Percentiles rank a stretch among this genome's conserved stretches.
These are phyloP conservation scores for Onygena corvina DNA, from an alignment of 2,329 filamentous ascomycete species.

Conservation along the genomic window DNA sequence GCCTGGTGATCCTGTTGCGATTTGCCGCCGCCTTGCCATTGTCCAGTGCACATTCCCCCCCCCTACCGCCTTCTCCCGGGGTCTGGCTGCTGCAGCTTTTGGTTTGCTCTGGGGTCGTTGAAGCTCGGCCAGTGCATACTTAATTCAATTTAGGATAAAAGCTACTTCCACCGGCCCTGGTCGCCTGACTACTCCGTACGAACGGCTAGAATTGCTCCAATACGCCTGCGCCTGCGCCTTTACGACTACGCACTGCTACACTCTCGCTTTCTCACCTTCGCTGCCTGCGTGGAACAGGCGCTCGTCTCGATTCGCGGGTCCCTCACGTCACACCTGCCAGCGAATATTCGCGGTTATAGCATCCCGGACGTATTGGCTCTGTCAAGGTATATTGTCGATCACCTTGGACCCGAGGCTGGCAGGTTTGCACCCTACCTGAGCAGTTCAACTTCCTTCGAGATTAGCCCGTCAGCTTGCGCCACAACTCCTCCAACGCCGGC, in stretches of 20 bases:
- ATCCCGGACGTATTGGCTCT: background rate
- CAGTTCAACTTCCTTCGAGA: background rate
- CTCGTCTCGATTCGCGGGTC: background rate
- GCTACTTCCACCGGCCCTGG: background rate
- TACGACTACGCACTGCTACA: no score
- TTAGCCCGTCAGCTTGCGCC: conserved; percentile 9
- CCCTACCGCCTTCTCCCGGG: no score
- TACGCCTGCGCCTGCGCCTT: no score
- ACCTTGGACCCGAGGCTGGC: conserved; percentile 3
- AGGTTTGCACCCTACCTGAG: background rate
- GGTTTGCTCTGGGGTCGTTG: no score
- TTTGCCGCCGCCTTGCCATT: no score
- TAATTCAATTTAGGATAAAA: background rate
- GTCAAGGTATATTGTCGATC: conserved; percentile 2
- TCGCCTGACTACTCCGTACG: conserved; percentile 1
- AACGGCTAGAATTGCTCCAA: background rate
- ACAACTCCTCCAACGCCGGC: conserved; percentile 5
- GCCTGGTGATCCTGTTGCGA: no score
- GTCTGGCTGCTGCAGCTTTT: no score
- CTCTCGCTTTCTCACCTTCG: no score
- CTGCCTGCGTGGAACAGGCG: background rate
- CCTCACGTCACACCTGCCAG: background rate
- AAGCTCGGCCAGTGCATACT: background rate
- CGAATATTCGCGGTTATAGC: background rate
- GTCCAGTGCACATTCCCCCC: no score